Base-by-base conservation (phyloP, 306 rosid species). In the Chamaecrista fasciculata region DNA sequence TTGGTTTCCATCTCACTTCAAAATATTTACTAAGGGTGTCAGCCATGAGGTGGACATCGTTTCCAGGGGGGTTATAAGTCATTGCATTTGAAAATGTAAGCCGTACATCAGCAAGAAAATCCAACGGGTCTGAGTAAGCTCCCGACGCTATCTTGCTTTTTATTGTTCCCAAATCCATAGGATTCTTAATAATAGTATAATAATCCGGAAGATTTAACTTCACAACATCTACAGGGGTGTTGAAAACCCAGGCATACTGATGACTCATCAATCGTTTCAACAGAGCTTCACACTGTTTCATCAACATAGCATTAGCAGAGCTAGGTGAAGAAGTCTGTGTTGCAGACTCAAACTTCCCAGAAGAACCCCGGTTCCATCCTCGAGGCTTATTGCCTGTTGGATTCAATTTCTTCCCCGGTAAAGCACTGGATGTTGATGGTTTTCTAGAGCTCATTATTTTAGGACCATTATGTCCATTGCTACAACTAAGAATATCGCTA, bases 111-210 rank as follows among this genome's bases (percentile, higher is more conserved):
- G 78, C 81, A 62, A 80, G 84, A 76, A 89, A 85, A 67, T 89
- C 84, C 77, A 67, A 26, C 0, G 94, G 96, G 25, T 70, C 37
- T 7, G 85, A 55, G 76, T 89, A 91, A 11, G 61, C 73, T 76
- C 91, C 91, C 0, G 83, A 71, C 36, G 78, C 74, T 55, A 89
- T 29, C 79, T 86, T 91, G 50, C 68, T 69, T 70, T 91, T 84
- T 68, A 91, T 21, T 14, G 89, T 89, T 66, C 97, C 97, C 72
- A 91, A 79, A 77, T 91, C 97, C 97, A 91, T 91, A 16, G 97
- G 97, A 57, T 78, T 73, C 81, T 89, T 91, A 33, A 91, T 89
- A 52, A 91, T 74, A 33, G 59, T 83, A 59, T 80, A 86, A 82
- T 91, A 91, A 78, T 89, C 97, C 0, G 90, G 96, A 77, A 91